A percentile compares a stretch with the other conserved stretches of the same genome.
These are phyloP conservation scores for Boletus reticuloceps DNA, from an alignment of 768 basidiomycete species.

Conservation along the genomic window DNA sequence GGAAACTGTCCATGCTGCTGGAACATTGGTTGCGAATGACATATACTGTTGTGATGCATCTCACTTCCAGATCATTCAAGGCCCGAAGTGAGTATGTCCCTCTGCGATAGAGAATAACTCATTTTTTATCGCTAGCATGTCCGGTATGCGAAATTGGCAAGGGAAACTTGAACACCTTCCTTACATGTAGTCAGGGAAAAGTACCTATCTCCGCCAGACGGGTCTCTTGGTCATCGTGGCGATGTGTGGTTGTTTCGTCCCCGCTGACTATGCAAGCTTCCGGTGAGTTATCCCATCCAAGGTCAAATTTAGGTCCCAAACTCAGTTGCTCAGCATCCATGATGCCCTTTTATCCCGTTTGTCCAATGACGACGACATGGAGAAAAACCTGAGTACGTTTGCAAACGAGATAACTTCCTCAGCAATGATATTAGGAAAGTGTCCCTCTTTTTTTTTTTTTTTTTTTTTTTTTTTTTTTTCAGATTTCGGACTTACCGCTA, in stretches of 20 bases:
- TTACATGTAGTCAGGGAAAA: slow-evolving; percentile 60
- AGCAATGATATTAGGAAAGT: slow-evolving; percentile 82
- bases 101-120: not conserved
- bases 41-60: slow-evolving; percentile 83
- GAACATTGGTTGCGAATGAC: slow-evolving; percentile 83
- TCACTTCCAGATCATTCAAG: slow-evolving; percentile 88
- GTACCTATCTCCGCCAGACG: slow-evolving; percentile 88
- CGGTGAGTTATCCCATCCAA: slow-evolving; percentile 38
- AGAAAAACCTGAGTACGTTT: slow-evolving; percentile 90
- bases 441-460: not conserved
- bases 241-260: slow-evolving; percentile 89
- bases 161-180: not conserved
- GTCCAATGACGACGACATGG: slow-evolving; percentile 92
- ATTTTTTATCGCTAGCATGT: slow-evolving; percentile 48
- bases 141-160: slow-evolving; percentile 34
- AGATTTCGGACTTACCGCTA: not conserved
- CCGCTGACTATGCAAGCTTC: slow-evolving; percentile 92
- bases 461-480: no score
- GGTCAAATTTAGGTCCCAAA: not conserved
- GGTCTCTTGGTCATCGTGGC: slow-evolving; percentile 84
- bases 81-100: slow-evolving; percentile 66
- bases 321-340: slow-evolving; percentile 52
- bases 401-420: slow-evolving; percentile 92
- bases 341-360: slow-evolving; percentile 83
- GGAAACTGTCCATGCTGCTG: slow-evolving; percentile 66